phyloP scores from a whole-genome alignment of 1,139 yeast genomes.

The Komagataea norvegica region DNA sequence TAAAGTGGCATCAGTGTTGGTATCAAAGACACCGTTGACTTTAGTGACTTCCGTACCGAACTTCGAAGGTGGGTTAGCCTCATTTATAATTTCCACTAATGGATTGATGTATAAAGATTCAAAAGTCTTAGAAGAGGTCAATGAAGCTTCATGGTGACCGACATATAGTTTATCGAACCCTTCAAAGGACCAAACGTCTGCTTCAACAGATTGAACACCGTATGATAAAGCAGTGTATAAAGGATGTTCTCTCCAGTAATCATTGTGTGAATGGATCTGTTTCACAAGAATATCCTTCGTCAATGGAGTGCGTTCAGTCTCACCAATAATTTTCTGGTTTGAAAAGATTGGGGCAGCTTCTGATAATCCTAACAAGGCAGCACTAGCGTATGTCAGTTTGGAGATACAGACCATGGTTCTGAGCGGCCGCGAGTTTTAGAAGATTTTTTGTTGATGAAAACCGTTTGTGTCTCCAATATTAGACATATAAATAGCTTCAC shows the following conservation, averaged over 20 bases:
- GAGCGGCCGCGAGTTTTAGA: no score
- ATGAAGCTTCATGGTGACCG: constrained; percentile 57
- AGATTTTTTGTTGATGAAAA: no score
- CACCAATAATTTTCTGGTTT: constrained; percentile 13
- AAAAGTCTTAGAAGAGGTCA: constrained; percentile 45
- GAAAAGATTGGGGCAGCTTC: constrained; percentile 10
- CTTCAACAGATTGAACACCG: constrained; percentile 66
- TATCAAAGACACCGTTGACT: constrained; percentile 40
- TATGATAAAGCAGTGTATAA: constrained; percentile 54
- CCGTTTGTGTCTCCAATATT: no score
- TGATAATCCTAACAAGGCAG: no score
- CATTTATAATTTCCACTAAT: constrained; percentile 42
- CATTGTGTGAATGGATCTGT: constrained; percentile 65
- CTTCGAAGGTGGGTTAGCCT: constrained; percentile 30
- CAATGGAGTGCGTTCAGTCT: constrained; percentile 12
- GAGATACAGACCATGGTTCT: neutral
- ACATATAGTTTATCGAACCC: constrained; percentile 48
- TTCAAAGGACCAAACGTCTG: constrained; percentile 56
- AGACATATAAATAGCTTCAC: no score
- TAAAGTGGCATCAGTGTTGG: constrained; percentile 39
- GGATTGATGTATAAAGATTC: constrained; percentile 53
- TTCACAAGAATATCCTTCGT: constrained; percentile 25
- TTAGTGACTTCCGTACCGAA: constrained; percentile 30
- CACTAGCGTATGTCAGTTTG: no score
- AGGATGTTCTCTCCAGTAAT: constrained; percentile 67